These are phyloP conservation scores for Epichloe aotearoae DNA, from an alignment of 2,329 filamentous ascomycete species.

Conservation along the genomic window DNA sequence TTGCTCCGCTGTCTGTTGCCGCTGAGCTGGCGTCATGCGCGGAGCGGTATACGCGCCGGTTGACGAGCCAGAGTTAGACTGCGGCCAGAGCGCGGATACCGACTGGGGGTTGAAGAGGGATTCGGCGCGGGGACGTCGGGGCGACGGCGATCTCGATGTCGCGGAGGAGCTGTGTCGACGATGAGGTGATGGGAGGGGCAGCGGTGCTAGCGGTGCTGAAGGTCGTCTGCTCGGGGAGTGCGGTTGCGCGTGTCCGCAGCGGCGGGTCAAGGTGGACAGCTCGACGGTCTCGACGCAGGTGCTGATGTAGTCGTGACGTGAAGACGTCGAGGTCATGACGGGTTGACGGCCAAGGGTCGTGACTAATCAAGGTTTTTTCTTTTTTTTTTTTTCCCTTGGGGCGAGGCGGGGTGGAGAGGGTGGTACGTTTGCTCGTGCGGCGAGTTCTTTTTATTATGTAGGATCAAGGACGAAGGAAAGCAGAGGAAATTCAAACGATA, in stretches of 20 bases:
- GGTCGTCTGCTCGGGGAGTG: neutral
- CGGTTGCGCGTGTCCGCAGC: neutral
- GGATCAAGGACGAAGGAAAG: too few species aligned
- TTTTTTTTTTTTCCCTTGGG: neutral
- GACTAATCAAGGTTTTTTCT: neutral
- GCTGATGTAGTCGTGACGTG: neutral
- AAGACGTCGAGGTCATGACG: neutral
- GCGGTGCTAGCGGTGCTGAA: neutral
- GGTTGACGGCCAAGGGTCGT: neutral
- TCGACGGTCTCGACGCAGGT: slow-evolving; percentile 2
- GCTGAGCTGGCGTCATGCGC: slow-evolving; percentile 11
- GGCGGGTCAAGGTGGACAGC: slow-evolving; percentile 2
- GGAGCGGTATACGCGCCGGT: slow-evolving; percentile 1
- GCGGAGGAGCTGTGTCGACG: neutral
- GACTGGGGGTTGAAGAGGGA: too few species aligned
- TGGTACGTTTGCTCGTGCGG: too few species aligned
- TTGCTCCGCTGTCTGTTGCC: slow-evolving; percentile 11
- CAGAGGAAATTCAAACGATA: too few species aligned
- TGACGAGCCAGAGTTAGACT: neutral
- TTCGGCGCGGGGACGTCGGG: neutral
- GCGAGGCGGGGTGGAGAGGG: too few species aligned
- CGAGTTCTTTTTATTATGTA: too few species aligned
- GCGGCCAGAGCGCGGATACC: too few species aligned
- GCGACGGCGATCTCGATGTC: neutral
- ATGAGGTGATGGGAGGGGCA: neutral